Conservation (phyloP, 352 stramenopile species). For the Globisporangium carolinianum region DNA sequence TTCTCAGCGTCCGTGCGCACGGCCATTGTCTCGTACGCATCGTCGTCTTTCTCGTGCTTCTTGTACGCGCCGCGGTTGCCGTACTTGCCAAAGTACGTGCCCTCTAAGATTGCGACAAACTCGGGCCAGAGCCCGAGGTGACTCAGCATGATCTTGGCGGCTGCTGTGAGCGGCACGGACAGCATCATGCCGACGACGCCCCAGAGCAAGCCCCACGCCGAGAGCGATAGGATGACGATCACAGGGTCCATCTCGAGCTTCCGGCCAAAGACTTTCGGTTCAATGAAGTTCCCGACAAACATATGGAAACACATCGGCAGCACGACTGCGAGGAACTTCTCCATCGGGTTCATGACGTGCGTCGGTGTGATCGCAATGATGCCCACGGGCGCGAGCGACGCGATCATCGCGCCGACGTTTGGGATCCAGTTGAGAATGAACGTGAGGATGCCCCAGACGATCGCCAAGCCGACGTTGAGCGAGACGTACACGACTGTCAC, state of each 20-base stretch:
- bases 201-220: constrained; percentile 82
- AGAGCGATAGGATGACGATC: constrained; percentile 83
- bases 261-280: constrained; percentile 82
- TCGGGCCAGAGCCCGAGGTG: constrained; percentile 83
- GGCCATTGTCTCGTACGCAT: constrained; percentile 70
- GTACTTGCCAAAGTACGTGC: constrained; percentile 81
- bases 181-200: constrained; percentile 88
- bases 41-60: constrained; percentile 60
- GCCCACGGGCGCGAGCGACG: constrained; percentile 69
- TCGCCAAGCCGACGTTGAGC: constrained; percentile 80
- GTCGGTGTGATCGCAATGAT: constrained; percentile 85
- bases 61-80: constrained; percentile 63
- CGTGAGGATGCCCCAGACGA: constrained; percentile 86
- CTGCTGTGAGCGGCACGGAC: constrained; percentile 76
- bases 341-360: constrained; percentile 84
- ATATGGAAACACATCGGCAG: constrained; percentile 87
- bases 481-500: constrained; percentile 88
- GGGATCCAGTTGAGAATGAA: constrained; percentile 89
- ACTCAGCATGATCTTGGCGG: constrained; percentile 85
- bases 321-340: constrained; percentile 82
- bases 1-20: constrained; percentile 46
- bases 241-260: constrained; percentile 85
- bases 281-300: constrained; percentile 87
- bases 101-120: constrained; percentile 82
- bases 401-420: constrained; percentile 86